Evolutionary conservation across 2,329 filamentous ascomycete genomes (phyloP).

Genomic region (Pseudogymnoascus sp.): DNA sequence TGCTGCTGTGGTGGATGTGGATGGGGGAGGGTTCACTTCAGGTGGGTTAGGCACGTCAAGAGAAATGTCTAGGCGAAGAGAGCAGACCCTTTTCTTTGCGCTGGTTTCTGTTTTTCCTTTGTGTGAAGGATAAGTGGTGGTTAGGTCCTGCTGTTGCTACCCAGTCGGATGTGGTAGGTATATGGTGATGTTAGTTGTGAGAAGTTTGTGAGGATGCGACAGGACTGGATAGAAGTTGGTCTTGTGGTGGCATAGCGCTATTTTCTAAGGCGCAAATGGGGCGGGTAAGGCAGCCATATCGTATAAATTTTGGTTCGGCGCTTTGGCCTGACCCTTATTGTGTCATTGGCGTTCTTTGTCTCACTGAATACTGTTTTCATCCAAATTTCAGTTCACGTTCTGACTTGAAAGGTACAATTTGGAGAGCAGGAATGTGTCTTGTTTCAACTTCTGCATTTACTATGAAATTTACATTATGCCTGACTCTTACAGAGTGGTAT

Average conservation of each 20-base stretch:
- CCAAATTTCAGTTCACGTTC: neutral
- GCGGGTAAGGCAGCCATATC: neutral
- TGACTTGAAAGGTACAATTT: neutral
- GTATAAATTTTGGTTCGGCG: neutral
- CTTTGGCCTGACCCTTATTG: neutral
- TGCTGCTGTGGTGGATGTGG: conserved; percentile 10
- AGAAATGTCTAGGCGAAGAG: conserved; percentile 9
- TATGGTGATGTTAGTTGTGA: neutral
- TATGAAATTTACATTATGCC: neutral
- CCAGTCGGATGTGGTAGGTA: neutral
- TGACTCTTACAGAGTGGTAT: neutral
- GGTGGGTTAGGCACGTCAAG: conserved; percentile 5
- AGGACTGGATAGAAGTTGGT: neutral
- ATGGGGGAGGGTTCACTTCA: conserved; percentile 9
- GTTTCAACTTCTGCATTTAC: neutral
- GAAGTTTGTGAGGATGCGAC: neutral
- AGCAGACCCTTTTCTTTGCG: conserved; percentile 9
- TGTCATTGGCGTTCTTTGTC: neutral
- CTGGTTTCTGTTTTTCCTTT: neutral
- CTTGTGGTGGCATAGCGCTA: neutral
- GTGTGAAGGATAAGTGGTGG: neutral
- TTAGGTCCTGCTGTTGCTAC: neutral
- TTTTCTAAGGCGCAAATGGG: neutral
- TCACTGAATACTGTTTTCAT: neutral
- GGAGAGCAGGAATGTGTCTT: too few relatives aligned